Conservation (phyloP, 2,329 filamentous ascomycete genomes). For the Albifimbria verrucaria region DNA sequence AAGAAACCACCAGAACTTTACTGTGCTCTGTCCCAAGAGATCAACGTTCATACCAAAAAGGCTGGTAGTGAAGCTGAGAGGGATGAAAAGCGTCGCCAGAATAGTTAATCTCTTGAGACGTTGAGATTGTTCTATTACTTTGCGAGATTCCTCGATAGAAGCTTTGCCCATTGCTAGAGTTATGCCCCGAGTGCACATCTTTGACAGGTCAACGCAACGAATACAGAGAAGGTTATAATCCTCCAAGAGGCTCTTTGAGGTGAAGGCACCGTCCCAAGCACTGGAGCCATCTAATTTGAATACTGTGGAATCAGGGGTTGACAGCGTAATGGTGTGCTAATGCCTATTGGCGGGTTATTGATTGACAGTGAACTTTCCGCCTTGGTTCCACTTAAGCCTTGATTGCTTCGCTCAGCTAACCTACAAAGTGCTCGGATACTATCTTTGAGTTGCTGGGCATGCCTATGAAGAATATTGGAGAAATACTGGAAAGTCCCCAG, state of each 20-base stretch:
- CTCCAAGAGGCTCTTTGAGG: constrained; percentile 3
- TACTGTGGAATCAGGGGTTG: too few species aligned
- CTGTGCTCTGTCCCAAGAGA: constrained; percentile 5
- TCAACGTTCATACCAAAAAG: constrained; percentile 10
- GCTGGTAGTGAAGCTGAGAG: constrained; percentile 6
- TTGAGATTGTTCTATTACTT: constrained; percentile 10
- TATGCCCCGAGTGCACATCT: constrained; percentile 6
- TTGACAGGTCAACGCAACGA: constrained; percentile 7
- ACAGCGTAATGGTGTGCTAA: not conserved
- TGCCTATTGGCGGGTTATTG: not conserved
- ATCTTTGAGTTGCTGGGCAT: constrained; percentile 5
- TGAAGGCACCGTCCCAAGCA: not conserved
- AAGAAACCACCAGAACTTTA: constrained; percentile 9
- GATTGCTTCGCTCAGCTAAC: not conserved
- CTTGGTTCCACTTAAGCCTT: not conserved
- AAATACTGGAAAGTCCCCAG: constrained; percentile 9
- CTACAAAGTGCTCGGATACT: not conserved
- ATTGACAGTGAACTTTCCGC: not conserved
- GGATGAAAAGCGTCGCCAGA: constrained; percentile 8
- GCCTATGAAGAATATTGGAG: constrained; percentile 7
- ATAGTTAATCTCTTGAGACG: constrained; percentile 9
- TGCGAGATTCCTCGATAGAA: constrained; percentile 8
- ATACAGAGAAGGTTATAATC: constrained; percentile 6
- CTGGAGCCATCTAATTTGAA: not conserved
- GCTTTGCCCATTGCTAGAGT: constrained; percentile 10